Conservation (phyloP, 176 grass and related monocot species). For the Oryza glaberrima region DNA sequence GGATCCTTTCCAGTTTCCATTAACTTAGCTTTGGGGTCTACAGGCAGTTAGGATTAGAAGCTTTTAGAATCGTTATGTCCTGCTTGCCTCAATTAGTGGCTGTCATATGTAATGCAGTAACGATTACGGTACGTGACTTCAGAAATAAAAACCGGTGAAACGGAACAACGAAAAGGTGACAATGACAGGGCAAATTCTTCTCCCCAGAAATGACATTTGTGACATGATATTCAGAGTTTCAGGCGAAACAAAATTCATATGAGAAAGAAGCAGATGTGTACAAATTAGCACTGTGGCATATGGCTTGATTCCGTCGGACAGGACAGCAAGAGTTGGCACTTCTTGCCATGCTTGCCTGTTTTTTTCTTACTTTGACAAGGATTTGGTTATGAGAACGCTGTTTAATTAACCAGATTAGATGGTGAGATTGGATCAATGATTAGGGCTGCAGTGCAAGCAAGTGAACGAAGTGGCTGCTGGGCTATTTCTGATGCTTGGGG, state of each 20-base stretch:
- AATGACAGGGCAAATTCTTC: no score
- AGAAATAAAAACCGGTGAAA: neutral
- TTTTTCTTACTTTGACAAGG: neutral
- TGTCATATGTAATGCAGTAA: neutral
- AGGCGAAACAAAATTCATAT: neutral
- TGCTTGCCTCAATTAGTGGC: neutral
- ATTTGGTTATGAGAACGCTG: neutral
- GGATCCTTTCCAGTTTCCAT: neutral
- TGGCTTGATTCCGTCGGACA: neutral
- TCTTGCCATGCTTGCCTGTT: neutral
- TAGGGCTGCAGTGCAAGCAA: neutral
- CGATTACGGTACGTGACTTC: constrained; percentile 26
- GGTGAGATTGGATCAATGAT: neutral
- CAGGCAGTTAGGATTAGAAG: constrained; percentile 35
- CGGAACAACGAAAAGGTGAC: neutral
- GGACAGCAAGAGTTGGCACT: neutral
- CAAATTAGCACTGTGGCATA: neutral
- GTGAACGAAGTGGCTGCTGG: neutral
- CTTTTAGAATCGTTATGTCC: neutral
- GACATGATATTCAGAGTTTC: no score
- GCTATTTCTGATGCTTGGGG: neutral
- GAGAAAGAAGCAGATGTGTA: neutral
- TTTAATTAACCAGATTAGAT: neutral
- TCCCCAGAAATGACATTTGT: neutral
- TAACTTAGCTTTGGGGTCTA: constrained; percentile 10